Conservation (phyloP, 257 asterid genomes). For the Nicotiana undulata region DNA sequence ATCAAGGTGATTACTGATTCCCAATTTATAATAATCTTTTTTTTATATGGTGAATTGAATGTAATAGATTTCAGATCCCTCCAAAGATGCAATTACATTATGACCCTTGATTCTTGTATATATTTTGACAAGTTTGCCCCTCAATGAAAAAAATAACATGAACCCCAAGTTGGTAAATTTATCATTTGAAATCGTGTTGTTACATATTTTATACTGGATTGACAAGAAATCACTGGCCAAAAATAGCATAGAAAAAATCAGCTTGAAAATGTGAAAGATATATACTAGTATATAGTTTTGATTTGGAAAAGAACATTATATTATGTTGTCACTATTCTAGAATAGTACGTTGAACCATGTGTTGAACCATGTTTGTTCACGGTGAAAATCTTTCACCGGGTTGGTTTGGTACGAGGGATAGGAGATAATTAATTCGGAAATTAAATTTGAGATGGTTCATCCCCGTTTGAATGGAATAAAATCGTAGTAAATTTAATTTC, state of each 20-base stretch:
- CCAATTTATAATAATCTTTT: conserved; percentile 1
- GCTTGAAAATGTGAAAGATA: background rate
- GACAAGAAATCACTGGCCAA: background rate
- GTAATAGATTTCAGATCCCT: conserved; percentile 6
- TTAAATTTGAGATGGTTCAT: too few species aligned
- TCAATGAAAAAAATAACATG: background rate
- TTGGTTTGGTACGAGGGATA: too few species aligned
- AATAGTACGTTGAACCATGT: too few species aligned
- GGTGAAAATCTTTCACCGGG: too few species aligned
- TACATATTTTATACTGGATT: background rate
- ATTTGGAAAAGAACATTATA: too few species aligned
- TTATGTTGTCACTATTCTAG: too few species aligned
- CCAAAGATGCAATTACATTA: background rate
- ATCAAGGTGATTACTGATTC: conserved; percentile 11
- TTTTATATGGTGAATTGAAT: conserved; percentile 5
- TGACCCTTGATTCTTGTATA: background rate
- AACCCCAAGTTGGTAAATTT: background rate
- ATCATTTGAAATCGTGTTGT: background rate
- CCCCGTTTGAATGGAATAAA: too few species aligned
- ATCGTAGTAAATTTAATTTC: too few species aligned
- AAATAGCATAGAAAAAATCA: background rate
- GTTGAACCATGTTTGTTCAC: too few species aligned
- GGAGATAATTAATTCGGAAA: too few species aligned
- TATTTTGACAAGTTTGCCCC: background rate
- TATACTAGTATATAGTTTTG: too few species aligned